Conservation (phyloP, 2,329 filamentous ascomycete species). For the Ramularia collo-cygni region DNA sequence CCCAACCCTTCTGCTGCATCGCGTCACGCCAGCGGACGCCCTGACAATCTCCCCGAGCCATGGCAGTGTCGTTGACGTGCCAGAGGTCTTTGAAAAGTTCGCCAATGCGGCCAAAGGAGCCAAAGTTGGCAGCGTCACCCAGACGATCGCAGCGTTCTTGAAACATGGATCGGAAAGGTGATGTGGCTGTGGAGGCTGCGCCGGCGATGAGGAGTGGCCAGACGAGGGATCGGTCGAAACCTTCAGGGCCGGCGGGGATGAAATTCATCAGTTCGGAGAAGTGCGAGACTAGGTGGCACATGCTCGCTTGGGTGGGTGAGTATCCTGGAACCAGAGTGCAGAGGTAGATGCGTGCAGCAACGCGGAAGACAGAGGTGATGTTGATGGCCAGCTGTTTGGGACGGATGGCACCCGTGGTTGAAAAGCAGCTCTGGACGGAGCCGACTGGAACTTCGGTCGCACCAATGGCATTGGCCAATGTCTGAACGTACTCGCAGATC, state of each 20-base stretch:
- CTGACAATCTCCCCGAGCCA: constrained; percentile 44
- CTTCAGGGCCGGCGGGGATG: constrained; percentile 72
- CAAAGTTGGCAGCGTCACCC: constrained; percentile 69
- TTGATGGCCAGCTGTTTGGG: constrained; percentile 80
- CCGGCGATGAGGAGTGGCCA: constrained; percentile 92
- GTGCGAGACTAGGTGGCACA: constrained; percentile 68
- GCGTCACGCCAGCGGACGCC: constrained; percentile 91
- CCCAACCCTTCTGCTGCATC: constrained; percentile 87
- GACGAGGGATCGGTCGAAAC: constrained; percentile 83
- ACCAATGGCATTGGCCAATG: constrained; percentile 80
- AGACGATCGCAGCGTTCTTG: constrained; percentile 66
- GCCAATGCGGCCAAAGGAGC: constrained; percentile 78
- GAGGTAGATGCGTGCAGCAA: constrained; percentile 92
- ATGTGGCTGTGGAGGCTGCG: constrained; percentile 64
- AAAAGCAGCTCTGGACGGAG: constrained; percentile 45
- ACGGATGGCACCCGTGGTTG: constrained; percentile 63
- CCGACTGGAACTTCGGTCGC: constrained; percentile 60
- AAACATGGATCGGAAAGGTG: constrained; percentile 71
- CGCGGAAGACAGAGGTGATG: constrained; percentile 83
- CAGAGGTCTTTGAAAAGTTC: constrained; percentile 77
- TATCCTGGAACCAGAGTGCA: constrained; percentile 90
- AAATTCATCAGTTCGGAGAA: constrained; percentile 69
- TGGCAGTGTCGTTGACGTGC: constrained; percentile 61
- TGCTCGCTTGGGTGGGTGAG: constrained; percentile 65
- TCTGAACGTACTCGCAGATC: constrained; percentile 81